Evolutionary conservation across 345 rosid genomes (phyloP), one percentile per base, ranked within the genome.

Genomic region (Sisymbrium irio): DNA sequence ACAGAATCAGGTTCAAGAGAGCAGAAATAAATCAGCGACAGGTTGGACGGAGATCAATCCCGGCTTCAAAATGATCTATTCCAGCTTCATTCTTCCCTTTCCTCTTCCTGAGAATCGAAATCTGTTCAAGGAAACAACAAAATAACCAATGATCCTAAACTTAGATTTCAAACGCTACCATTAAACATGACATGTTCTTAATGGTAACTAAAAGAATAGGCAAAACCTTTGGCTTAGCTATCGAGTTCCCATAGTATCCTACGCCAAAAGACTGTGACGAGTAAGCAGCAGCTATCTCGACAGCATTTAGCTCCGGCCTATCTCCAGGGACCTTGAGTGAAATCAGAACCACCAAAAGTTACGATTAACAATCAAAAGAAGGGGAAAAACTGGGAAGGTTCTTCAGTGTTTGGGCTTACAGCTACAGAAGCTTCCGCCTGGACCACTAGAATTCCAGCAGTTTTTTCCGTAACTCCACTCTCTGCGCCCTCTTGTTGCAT

Each of bases 281-380:
- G 70, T 82, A 92, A 13, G 89, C 88, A 75, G 99, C 99, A 18
- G 97, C 96, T 32, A 95, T 90, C 85, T 95, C 99, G 70, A 95
- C 68, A 12, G 91, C 87, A 78, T 87, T 88, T 61, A 95, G 84
- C 71, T 73, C 78, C 1, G 84, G 79, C 18, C 72, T 75, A 60
- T 46, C 69, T 78, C 86, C 95, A 45, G 83, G 49, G 7, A 65
- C 86, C 98, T 91, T 67, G 62, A 32, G 11, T 51, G 36, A 17
- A 40, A 69, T 56, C 40, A 66, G 30, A 55, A 44, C 37, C 45
- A 58, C 62, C 41, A 74, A 18, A 58, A 35, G 44, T 4, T 50
- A 32, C 42, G 35, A 54, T 33, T 36, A 53, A n/a, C 0, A 61
- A 41, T 20, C 28, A 57, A 19, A 44, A 35, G 4, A 27, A 73